Conservation (phyloP, 2,329 filamentous ascomycete species). For the Neopestalotiopsis sp. region DNA sequence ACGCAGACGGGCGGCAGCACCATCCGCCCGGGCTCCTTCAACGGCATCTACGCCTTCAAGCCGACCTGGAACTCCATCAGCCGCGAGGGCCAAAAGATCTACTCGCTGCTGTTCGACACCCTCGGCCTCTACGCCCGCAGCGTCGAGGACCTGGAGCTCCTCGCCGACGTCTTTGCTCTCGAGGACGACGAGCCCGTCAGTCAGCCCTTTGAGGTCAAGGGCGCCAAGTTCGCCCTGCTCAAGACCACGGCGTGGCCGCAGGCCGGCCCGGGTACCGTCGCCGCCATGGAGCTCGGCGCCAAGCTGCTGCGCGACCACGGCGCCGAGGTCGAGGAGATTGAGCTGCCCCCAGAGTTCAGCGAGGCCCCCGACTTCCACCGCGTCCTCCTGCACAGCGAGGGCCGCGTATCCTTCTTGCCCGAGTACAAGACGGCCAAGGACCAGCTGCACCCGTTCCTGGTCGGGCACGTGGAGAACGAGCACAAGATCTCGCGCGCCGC, state of each 20-base stretch:
- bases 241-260: conserved; percentile 59
- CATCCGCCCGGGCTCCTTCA: conserved; percentile 69
- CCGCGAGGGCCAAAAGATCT: conserved; percentile 65
- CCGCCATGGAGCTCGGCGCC: conserved; percentile 47
- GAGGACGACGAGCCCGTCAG: conserved; percentile 50
- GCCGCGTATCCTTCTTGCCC: conserved; percentile 56
- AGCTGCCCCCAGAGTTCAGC: conserved; percentile 55
- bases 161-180: conserved; percentile 60
- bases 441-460: conserved; percentile 50
- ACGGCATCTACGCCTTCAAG: conserved; percentile 69
- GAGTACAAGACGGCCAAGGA: conserved; percentile 57
- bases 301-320: conserved; percentile 50
- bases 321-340: conserved; percentile 61
- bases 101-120: conserved; percentile 65
- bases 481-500: conserved; percentile 48
- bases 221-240: conserved; percentile 58
- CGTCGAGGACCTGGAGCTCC: conserved; percentile 61
- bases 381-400: conserved; percentile 57
- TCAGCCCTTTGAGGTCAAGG: conserved; percentile 43
- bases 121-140: conserved; percentile 65
- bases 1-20: conserved; percentile 71
- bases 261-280: conserved; percentile 49
- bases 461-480: conserved; percentile 57
- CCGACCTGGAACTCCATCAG: conserved; percentile 70
- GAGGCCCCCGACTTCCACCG: conserved; percentile 58